These are phyloP conservation scores for Colletotrichum acutatum DNA, from an alignment of 2,329 filamentous ascomycete genomes.

Conservation along the genomic window DNA sequence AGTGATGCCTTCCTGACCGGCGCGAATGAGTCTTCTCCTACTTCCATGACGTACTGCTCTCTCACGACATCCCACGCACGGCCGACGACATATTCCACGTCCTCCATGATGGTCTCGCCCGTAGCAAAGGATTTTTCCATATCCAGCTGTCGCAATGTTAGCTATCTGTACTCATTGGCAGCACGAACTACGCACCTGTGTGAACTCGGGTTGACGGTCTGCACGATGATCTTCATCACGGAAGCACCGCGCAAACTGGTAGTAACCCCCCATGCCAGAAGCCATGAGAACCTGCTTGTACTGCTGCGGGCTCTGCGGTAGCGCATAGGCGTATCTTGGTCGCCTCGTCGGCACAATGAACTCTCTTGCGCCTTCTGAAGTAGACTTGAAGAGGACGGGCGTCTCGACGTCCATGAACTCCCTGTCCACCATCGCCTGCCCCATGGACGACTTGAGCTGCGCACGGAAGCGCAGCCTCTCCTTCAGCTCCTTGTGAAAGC, in stretches of 20 bases:
- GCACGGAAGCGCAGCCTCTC: conserved; percentile 78
- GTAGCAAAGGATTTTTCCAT: conserved; percentile 90
- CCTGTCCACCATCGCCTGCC: conserved; percentile 63
- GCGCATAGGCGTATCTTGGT: conserved; percentile 82
- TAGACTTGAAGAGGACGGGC: conserved; percentile 95
- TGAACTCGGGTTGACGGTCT: conserved; percentile 96
- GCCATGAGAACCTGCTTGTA: conserved; percentile 99
- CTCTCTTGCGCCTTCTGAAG: conserved; percentile 92
- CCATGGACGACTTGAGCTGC: conserved; percentile 63
- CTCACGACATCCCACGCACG: conserved; percentile 64
- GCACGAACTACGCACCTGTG: conserved; percentile 68
- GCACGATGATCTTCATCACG: conserved; percentile 93
- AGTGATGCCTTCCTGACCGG: conserved; percentile 39
- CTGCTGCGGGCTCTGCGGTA: conserved; percentile 96
- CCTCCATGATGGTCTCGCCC: conserved; percentile 74
- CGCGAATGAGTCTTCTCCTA: conserved; percentile 43
- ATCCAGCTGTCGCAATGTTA: conserved; percentile 71
- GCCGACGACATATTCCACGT: conserved; percentile 62
- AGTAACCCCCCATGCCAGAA: conserved; percentile 83
- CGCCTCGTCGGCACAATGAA: conserved; percentile 91
- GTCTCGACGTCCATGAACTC: conserved; percentile 88
- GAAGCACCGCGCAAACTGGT: conserved; percentile 94
- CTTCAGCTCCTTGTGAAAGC: conserved; percentile 75
- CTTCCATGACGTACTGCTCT: conserved; percentile 47
- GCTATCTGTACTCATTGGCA: not conserved